phyloP scores from a whole-genome alignment of 2,329 filamentous ascomycete species.

The Fusarium sp. region DNA sequence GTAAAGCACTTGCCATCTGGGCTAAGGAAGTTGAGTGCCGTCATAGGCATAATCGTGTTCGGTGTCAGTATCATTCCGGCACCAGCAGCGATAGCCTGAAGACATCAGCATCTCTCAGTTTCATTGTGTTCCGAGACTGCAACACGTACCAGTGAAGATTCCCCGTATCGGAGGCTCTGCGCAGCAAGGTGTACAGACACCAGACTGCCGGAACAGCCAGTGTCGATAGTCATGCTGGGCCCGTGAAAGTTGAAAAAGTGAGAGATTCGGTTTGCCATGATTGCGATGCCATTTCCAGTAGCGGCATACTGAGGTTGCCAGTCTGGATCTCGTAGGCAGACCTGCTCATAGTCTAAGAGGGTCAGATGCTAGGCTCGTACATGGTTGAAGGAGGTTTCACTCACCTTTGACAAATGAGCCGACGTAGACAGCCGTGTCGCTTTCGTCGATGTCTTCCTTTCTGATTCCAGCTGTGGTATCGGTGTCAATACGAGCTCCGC shows the following conservation, averaged over 20 bases:
- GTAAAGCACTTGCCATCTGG: conserved; percentile 63
- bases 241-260: conserved; percentile 67
- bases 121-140: not conserved
- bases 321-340: conserved; percentile 62
- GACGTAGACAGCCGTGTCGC: conserved; percentile 61
- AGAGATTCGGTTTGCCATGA: conserved; percentile 67
- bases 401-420: conserved; percentile 63
- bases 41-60: conserved; percentile 68
- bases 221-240: conserved; percentile 68
- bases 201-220: conserved; percentile 68
- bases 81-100: conserved; percentile 61
- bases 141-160: conserved; percentile 54
- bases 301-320: conserved; percentile 63
- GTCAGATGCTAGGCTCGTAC: not conserved
- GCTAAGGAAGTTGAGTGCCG: conserved; percentile 64
- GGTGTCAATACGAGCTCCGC: not conserved
- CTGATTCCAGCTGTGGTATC: conserved; percentile 55
- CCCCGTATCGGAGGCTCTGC: conserved; percentile 59
- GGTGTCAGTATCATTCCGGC: conserved; percentile 66
- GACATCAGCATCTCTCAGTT: conserved; percentile 26
- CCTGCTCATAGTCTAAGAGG: conserved; percentile 61
- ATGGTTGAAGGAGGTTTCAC: not conserved
- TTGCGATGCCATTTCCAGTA: conserved; percentile 64
- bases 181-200: conserved; percentile 66
- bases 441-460: conserved; percentile 57